A percentile compares a stretch with the other conserved stretches of the same genome.
phyloP scores from a whole-genome alignment of 257 asterid genomes.

The Rubia yunnanensis region DNA sequence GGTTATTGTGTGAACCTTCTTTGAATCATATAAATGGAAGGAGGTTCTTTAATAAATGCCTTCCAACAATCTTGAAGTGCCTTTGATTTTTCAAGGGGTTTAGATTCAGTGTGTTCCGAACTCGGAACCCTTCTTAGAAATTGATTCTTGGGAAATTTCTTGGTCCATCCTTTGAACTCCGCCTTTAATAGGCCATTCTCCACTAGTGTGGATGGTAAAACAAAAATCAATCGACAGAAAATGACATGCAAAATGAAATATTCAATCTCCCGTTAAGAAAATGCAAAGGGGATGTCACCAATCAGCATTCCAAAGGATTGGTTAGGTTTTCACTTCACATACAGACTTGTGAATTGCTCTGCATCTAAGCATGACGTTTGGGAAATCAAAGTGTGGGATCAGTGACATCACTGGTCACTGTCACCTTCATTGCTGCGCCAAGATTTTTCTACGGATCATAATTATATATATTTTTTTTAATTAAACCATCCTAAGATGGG shows the following conservation, averaged over 20 bases:
- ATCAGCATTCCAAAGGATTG: conserved; percentile 10
- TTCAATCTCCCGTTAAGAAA: conserved; percentile 6
- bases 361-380: conserved; percentile 55
- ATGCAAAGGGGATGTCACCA: conserved; percentile 10
- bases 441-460: conserved; percentile 51
- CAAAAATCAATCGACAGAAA: conserved; percentile 70
- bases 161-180: no score
- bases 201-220: conserved; percentile 52
- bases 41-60: no score
- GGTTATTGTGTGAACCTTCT: no score
- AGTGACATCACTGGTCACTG: conserved; percentile 59
- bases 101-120: no score
- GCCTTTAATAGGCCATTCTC: no score
- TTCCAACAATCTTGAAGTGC: no score
- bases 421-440: conserved; percentile 41
- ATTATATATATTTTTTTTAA: no score
- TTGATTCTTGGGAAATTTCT: no score
- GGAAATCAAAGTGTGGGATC: conserved; percentile 92
- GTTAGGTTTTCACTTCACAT: conserved; percentile 65
- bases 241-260: conserved; percentile 61
- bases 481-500: no score
- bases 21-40: no score
- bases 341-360: conserved; percentile 52
- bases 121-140: no score
- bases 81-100: no score